A percentile compares a stretch with the other conserved stretches of the same genome.
These are phyloP conservation scores for Pseudopithomyces maydicus DNA, from an alignment of 2,329 filamentous ascomycete species.

Conservation along the genomic window DNA sequence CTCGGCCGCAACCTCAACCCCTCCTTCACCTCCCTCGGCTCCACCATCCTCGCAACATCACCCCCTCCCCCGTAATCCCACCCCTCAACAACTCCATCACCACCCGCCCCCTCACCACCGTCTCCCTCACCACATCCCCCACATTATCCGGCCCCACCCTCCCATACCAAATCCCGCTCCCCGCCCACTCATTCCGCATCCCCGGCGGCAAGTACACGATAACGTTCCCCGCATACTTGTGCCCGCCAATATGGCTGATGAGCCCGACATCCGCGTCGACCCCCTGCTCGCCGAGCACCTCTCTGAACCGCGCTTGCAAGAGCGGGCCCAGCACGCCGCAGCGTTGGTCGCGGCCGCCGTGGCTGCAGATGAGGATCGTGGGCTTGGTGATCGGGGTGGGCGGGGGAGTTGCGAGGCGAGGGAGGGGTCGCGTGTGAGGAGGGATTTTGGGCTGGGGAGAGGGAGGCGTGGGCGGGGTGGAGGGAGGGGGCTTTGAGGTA, in stretches of 20 bases:
- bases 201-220: constrained; percentile 76
- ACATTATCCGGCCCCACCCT: constrained; percentile 76
- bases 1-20: constrained; percentile 23
- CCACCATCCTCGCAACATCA: constrained; percentile 36
- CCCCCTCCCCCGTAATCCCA: constrained; percentile 55
- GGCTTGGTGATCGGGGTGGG: constrained; percentile 52
- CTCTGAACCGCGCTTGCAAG: constrained; percentile 72
- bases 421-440: constrained; percentile 54
- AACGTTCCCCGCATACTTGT: constrained; percentile 85
- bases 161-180: constrained; percentile 82
- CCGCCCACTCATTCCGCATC: constrained; percentile 62
- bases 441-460: constrained; percentile 60
- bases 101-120: constrained; percentile 68
- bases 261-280: constrained; percentile 66
- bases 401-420: constrained; percentile 55
- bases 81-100: constrained; percentile 75
- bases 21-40: constrained; percentile 34
- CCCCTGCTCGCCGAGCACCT: constrained; percentile 58
- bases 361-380: constrained; percentile 82
- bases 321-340: constrained; percentile 83
- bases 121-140: constrained; percentile 75
- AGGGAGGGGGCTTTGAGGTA: constrained; percentile 69
- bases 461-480: constrained; percentile 62
- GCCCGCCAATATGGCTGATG: constrained; percentile 81
- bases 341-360: constrained; percentile 78